phyloP scores from a whole-genome alignment of 371 early-diverging fungal genomes.

The Mortierella sp. region DNA sequence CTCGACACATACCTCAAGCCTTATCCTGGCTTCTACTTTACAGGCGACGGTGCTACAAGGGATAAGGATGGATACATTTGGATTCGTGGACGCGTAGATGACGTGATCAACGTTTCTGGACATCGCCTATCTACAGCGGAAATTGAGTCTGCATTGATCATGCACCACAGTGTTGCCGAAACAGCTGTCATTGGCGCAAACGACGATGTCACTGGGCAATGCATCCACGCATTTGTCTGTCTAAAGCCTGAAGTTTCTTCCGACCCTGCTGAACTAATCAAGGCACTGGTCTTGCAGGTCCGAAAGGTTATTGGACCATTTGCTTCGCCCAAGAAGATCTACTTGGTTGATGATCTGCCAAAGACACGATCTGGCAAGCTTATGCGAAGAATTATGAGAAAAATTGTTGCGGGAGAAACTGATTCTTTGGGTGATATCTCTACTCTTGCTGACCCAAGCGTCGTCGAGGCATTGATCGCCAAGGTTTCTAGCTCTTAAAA shows the following conservation, averaged over 20 bases:
- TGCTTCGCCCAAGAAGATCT: slow-evolving; percentile 90
- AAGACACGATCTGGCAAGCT: slow-evolving; percentile 99
- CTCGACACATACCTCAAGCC: slow-evolving; percentile 90
- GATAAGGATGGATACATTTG: slow-evolving; percentile 96
- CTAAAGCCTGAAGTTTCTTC: slow-evolving; percentile 68
- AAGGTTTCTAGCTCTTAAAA: slow-evolving; percentile 23
- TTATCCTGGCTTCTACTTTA: slow-evolving; percentile 91
- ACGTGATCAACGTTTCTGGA: slow-evolving; percentile 98
- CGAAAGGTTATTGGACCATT: slow-evolving; percentile 96
- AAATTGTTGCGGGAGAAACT: slow-evolving; percentile 88
- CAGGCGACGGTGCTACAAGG: slow-evolving; percentile 91
- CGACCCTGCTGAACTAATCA: slow-evolving; percentile 64
- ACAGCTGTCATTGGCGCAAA: slow-evolving; percentile 94
- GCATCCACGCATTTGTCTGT: slow-evolving; percentile 80
- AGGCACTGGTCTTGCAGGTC: slow-evolving; percentile 82
- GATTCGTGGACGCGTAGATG: slow-evolving; percentile 96
- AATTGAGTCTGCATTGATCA: slow-evolving; percentile 91
- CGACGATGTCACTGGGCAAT: slow-evolving; percentile 95
- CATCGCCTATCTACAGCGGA: slow-evolving; percentile 98
- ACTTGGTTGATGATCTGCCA: slow-evolving; percentile 91
- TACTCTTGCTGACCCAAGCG: slow-evolving; percentile 89
- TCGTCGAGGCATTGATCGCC: slow-evolving; percentile 46
- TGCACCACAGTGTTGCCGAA: slow-evolving; percentile 90
- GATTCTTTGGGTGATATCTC: slow-evolving; percentile 90
- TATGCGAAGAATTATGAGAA: slow-evolving; percentile 94